Evolutionary conservation across 495 filamentous ascomycete species (phyloP), one percentile per base, ranked within the genome.

Genomic region (Aspergillus heteromorphus): DNA sequence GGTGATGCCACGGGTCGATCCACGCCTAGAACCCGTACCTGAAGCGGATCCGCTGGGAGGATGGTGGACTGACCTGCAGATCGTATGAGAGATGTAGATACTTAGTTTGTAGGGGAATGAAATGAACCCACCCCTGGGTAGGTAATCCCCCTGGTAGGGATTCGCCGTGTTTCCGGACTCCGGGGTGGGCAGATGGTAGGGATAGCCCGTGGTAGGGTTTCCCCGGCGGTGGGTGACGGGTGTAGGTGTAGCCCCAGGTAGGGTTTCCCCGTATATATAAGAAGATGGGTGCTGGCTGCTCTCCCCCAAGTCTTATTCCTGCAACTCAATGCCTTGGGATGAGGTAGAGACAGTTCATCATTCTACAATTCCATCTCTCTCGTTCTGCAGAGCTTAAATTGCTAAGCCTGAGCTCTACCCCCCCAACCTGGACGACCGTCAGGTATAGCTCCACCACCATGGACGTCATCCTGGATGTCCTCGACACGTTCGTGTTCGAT

Each of bases 381-480:
- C 4, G 27, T 38, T n/a, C 34, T 38, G 4, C 34, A 38, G n/a
- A 2, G 11, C 13, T 2, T 4, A 13, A 38, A n/a, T 38, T n/a
- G n/a, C 13, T 1, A 11, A 4, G 8, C 31, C 4, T 11, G 31
- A 10, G 27, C 27, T 30, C 10, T 1, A 34, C 7, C 30, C 9
- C 1, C 30, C 8, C n/a, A 1, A 38, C 1, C 34, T n/a, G 11
- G n/a, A 38, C 34, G 13, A n/a, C 34, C 34, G 11, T 38, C 8
- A n/a, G 11, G n/a, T 38, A 13, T n/a, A 38, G 3, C n/a, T 14
- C 34, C 43, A 25, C 21, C 51, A 59, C 69, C 54, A 95, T 96
- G 91, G 91, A 96, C 76, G 78, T 92, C 73, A 75, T 90, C 14
- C 82, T 96, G 59, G 87, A 92, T 64, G 54, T 89, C 57, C 76